A percentile compares a stretch with the other conserved stretches of the same genome.
Conservation (phyloP, 768 basidiomycete genomes). For the Agaricus sinodeliciosus region DNA sequence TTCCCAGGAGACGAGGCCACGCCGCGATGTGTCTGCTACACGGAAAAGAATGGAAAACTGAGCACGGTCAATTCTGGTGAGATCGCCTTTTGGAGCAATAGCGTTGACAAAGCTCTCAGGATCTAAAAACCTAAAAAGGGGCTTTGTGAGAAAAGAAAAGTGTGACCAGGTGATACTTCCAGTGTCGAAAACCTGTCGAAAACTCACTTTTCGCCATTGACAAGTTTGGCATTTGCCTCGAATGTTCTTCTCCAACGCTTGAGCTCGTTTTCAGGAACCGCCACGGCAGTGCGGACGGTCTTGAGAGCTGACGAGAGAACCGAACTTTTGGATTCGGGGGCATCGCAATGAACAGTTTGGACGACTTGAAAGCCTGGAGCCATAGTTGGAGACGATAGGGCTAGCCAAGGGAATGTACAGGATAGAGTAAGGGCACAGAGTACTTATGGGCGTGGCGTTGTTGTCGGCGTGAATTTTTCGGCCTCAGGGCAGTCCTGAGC, state of each 20-base stretch:
- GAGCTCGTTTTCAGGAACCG: conserved; percentile 75
- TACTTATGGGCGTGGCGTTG: conserved; percentile 8
- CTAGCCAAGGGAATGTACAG: conserved; percentile 16
- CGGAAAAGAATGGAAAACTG: conserved; percentile 90
- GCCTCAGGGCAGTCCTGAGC: conserved; percentile 26
- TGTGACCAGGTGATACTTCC: conserved; percentile 12
- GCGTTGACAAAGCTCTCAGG: conserved; percentile 89
- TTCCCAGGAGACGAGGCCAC: conserved; percentile 84
- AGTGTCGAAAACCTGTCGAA: no score
- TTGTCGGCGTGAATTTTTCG: conserved; percentile 22
- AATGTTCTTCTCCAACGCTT: conserved; percentile 87
- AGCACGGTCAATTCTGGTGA: conserved; percentile 77
- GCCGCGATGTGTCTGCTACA: conserved; percentile 74
- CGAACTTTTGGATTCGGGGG: conserved; percentile 33
- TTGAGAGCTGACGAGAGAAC: conserved; percentile 50
- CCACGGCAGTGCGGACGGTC: conserved; percentile 60
- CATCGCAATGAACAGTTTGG: conserved; percentile 50
- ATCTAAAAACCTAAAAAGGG: conserved; percentile 66
- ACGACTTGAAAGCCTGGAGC: conserved; percentile 33
- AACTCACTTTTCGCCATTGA: conserved; percentile 78
- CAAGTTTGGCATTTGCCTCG: conserved; percentile 72
- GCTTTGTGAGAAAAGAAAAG: conserved; percentile 12
- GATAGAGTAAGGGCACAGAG: conserved; percentile 13
- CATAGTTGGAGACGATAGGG: conserved; percentile 27
- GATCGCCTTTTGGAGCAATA: conserved; percentile 82